A percentile compares a stretch with the other conserved stretches of the same genome.
These are phyloP conservation scores for Ophiostoma populinum DNA, from an alignment of 2,329 filamentous ascomycete species.

Conservation along the genomic window DNA sequence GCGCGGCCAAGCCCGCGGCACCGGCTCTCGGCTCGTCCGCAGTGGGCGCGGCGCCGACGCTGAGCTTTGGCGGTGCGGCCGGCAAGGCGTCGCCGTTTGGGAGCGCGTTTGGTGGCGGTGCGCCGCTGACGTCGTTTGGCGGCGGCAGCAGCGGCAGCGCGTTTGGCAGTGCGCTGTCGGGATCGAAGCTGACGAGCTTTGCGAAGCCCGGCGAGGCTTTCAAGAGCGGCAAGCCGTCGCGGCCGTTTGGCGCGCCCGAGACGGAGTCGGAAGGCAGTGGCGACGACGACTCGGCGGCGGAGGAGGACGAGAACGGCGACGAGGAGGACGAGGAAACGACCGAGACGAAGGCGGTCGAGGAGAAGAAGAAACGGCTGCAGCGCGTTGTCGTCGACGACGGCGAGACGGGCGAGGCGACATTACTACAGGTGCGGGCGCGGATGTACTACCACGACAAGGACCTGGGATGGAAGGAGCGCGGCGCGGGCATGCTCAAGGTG, in stretches of 20 bases:
- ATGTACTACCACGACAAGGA: conserved; percentile 62
- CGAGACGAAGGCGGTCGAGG: conserved; percentile 28
- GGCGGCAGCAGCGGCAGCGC: conserved; percentile 14
- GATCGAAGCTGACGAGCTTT: conserved; percentile 46
- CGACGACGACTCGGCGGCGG: conserved; percentile 18
- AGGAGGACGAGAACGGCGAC: conserved; percentile 31
- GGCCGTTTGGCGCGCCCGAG: conserved; percentile 62
- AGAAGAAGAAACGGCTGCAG: conserved; percentile 49
- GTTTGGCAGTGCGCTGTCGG: conserved; percentile 21
- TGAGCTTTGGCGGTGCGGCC: conserved; percentile 28
- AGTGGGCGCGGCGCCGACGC: conserved; percentile 11
- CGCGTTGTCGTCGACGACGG: conserved; percentile 65
- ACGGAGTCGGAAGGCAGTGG: conserved; percentile 40
- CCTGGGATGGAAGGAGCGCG: conserved; percentile 75
- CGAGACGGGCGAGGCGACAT: conserved; percentile 63
- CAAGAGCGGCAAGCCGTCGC: conserved; percentile 43
- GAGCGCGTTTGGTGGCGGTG: conserved; percentile 18
- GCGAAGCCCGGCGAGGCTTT: conserved; percentile 41
- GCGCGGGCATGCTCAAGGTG: conserved; percentile 67
- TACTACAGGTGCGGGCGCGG: conserved; percentile 48
- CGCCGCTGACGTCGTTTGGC: conserved; percentile 16
- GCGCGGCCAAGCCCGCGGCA: conserved; percentile 13
- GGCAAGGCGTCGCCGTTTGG: conserved; percentile 27
- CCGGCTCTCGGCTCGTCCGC: conserved; percentile 18
- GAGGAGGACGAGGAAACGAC: conserved; percentile 25